These are phyloP conservation scores for Metschnikowia borealis DNA, from an alignment of 805 yeast genomes.

Conservation along the genomic window DNA sequence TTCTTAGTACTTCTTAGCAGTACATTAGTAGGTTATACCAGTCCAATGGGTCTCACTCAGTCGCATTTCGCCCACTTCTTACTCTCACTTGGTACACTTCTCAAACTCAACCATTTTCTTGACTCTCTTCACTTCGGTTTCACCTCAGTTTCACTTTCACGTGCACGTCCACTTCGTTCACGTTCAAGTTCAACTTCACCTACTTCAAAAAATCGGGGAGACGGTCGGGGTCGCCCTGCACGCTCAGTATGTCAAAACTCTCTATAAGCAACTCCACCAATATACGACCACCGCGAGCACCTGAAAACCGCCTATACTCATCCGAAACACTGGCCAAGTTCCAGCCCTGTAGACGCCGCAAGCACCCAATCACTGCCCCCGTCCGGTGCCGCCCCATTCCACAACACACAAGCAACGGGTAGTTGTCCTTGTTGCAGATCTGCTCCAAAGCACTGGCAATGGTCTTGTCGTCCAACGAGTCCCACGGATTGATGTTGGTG, in stretches of 20 bases:
- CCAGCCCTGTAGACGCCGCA: slow-evolving; percentile 95
- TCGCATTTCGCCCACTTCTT: too few relatives aligned
- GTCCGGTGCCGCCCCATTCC: slow-evolving; percentile 99
- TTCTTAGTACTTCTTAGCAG: too few relatives aligned
- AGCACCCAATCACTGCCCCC: slow-evolving; percentile 93
- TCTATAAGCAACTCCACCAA: slow-evolving; percentile 89
- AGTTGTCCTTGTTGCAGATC: slow-evolving; percentile 65
- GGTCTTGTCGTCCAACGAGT: slow-evolving; percentile 79
- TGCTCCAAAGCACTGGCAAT: slow-evolving; percentile 75
- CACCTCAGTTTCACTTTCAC: too few relatives aligned
- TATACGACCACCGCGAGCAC: slow-evolving; percentile 87
- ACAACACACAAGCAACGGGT: slow-evolving; percentile 88
- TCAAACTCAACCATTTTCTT: too few relatives aligned
- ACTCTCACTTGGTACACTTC: too few relatives aligned
- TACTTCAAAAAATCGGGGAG: slow-evolving; percentile 30
- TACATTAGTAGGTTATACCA: too few relatives aligned
- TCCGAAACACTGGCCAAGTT: slow-evolving; percentile 87
- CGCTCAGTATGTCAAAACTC: slow-evolving; percentile 37
- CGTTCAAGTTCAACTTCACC: not conserved
- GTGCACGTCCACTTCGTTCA: not conserved
- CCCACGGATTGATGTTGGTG: slow-evolving; percentile 85
- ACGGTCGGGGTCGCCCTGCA: slow-evolving; percentile 30
- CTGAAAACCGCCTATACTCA: slow-evolving; percentile 91
- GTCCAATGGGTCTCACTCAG: too few relatives aligned
- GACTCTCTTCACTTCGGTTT: too few relatives aligned